Conservation (phyloP, 2,329 filamentous ascomycete genomes). For the Mycogone perniciosa region DNA sequence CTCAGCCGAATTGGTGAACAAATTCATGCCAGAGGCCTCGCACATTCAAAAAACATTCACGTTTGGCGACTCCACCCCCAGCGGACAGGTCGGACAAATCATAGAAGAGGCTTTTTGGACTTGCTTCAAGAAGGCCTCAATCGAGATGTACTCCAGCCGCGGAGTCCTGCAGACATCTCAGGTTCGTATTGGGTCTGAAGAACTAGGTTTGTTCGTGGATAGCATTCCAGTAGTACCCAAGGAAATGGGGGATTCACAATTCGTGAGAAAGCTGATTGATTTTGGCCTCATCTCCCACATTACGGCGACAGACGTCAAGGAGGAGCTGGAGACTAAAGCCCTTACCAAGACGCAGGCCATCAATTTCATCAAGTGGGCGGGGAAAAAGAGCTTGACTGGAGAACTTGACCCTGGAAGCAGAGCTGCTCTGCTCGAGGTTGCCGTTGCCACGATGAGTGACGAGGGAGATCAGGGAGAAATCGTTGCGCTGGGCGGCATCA, state of each 20-base stretch:
- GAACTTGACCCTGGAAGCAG: conserved; percentile 66
- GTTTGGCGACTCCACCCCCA: conserved; percentile 85
- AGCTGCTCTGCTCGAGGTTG: conserved; percentile 68
- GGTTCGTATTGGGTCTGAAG: conserved; percentile 68
- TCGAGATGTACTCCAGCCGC: conserved; percentile 82
- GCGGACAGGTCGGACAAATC: conserved; percentile 71
- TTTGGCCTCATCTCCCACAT: conserved; percentile 85
- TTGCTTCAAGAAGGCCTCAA: conserved; percentile 71
- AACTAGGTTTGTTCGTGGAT: conserved; percentile 67
- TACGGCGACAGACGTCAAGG: conserved; percentile 77
- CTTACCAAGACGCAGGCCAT: conserved; percentile 70
- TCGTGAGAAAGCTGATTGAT: conserved; percentile 73
- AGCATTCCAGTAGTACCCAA: conserved; percentile 82
- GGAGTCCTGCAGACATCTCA: conserved; percentile 80
- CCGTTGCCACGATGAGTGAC: conserved; percentile 63
- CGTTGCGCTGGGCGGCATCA: conserved; percentile 70
- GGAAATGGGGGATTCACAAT: conserved; percentile 64
- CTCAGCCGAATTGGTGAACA: conserved; percentile 56
- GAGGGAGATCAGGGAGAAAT: conserved; percentile 60
- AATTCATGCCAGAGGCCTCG: conserved; percentile 69
- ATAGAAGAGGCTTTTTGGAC: conserved; percentile 97
- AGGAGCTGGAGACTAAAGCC: conserved; percentile 76
- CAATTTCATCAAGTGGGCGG: conserved; percentile 80
- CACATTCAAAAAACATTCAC: conserved; percentile 85
- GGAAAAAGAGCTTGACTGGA: conserved; percentile 61